These are phyloP conservation scores for Neurospora tetraspora DNA, from an alignment of 495 filamentous ascomycete genomes.

Conservation along the genomic window DNA sequence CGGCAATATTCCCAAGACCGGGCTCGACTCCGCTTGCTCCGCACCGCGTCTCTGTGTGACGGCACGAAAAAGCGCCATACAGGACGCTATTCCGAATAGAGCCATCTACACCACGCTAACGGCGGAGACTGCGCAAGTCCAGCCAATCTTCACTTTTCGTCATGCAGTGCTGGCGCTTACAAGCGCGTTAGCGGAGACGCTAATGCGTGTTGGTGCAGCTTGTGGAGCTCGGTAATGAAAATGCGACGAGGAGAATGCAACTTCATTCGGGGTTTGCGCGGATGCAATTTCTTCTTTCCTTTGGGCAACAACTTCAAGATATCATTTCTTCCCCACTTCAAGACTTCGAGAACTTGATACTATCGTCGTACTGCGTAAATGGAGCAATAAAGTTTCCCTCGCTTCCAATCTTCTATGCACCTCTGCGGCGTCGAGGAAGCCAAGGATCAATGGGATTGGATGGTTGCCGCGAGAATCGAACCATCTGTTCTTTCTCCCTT, in stretches of 20 bases:
- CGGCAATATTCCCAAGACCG: neutral
- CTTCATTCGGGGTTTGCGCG: neutral
- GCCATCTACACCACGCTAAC: too few species aligned
- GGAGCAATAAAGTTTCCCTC: too few species aligned
- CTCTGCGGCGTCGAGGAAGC: neutral
- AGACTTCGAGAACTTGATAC: too few species aligned
- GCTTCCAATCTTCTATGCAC: neutral
- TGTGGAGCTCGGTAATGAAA: neutral
- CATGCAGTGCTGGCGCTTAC: conserved; percentile 18
- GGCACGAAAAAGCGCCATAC: neutral
- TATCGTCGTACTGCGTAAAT: too few species aligned
- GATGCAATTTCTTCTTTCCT: neutral
- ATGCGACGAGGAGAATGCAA: too few species aligned
- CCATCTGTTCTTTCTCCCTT: neutral
- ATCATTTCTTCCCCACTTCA: too few species aligned
- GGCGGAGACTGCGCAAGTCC: too few species aligned
- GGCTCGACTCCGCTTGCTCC: neutral
- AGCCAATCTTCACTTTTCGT: too few species aligned
- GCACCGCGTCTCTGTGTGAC: neutral
- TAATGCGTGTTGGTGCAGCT: neutral
- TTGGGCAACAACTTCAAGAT: too few species aligned
- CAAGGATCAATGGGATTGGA: neutral
- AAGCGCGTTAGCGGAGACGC: conserved; percentile 14
- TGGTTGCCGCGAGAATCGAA: neutral
- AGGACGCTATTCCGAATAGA: neutral